Evolutionary conservation across 768 basidiomycete species (phyloP).

Genomic region (Lentinula edodes): DNA sequence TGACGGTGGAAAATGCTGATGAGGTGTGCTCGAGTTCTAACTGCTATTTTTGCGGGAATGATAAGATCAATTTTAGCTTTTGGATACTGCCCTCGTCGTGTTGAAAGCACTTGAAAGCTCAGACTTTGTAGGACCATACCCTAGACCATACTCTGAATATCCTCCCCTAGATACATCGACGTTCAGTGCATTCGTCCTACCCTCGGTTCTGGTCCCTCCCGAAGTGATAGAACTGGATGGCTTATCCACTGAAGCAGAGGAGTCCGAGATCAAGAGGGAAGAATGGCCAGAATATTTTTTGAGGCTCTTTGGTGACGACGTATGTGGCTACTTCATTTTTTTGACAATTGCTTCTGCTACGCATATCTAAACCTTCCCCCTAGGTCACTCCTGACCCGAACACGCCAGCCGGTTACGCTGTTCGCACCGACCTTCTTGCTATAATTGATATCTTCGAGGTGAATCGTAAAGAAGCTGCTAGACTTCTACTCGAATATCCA

Average conservation of each 20-base stretch:
- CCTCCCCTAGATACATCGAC: conserved; percentile 32
- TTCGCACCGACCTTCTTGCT: conserved; percentile 72
- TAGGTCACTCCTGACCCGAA: conserved; percentile 75
- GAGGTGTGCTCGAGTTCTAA: conserved; percentile 40
- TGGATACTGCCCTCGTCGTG: conserved; percentile 65
- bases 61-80: conserved; percentile 32
- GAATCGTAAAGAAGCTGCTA: conserved; percentile 92
- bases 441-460: conserved; percentile 87
- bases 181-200: conserved; percentile 58
- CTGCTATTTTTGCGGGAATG: background rate
- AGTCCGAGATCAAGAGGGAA: conserved; percentile 70
- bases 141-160: conserved; percentile 58
- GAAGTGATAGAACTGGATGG: conserved; percentile 81
- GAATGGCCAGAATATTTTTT: conserved; percentile 77
- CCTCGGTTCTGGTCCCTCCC: conserved; percentile 79
- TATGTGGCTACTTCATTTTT: conserved; percentile 15
- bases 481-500: conserved; percentile 79
- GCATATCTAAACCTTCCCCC: conserved; percentile 6
- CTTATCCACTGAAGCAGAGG: conserved; percentile 62
- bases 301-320: conserved; percentile 60
- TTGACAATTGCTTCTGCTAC: background rate
- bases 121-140: conserved; percentile 57
- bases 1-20: conserved; percentile 44
- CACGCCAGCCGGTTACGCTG: conserved; percentile 71
- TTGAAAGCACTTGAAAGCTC: conserved; percentile 57